phyloP scores from a whole-genome alignment of 2,329 filamentous ascomycete genomes.

The Sarocladiaceae sp. region DNA sequence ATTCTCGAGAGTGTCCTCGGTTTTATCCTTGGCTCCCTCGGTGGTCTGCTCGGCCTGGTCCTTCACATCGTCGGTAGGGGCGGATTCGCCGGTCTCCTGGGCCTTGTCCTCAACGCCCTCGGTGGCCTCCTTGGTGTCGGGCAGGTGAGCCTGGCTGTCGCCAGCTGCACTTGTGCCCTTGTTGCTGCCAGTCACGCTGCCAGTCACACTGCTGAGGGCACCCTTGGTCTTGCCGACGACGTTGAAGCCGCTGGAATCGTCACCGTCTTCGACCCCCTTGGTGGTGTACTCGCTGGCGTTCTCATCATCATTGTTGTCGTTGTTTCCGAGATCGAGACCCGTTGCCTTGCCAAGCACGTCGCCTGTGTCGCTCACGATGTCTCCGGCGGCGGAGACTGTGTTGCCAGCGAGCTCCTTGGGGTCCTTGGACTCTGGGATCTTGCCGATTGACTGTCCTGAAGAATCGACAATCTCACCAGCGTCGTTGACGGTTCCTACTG shows the following conservation, averaged over 20 bases:
- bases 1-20: constrained; percentile 9
- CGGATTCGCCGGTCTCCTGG: constrained; percentile 4
- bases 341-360: constrained; percentile 38
- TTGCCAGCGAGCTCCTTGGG: constrained; percentile 37
- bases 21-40: neutral
- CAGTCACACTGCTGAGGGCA: constrained; percentile 16
- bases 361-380: constrained; percentile 30
- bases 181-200: constrained; percentile 7
- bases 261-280: constrained; percentile 23
- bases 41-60: constrained; percentile 10
- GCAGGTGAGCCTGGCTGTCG: constrained; percentile 10
- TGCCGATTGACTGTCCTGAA: constrained; percentile 38
- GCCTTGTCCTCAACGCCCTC: constrained; percentile 11
- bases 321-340: constrained; percentile 19
- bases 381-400: constrained; percentile 30
- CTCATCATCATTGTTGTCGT: constrained; percentile 23
- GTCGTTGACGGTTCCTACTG: constrained; percentile 38
- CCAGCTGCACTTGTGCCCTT: no score
- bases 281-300: constrained; percentile 37
- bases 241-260: constrained; percentile 25
- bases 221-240: constrained; percentile 24
- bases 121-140: constrained; percentile 18
- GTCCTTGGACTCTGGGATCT: constrained; percentile 34
- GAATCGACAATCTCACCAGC: constrained; percentile 41
- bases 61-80: constrained; percentile 6